A percentile compares a stretch with the other conserved stretches of the same genome.
Evolutionary conservation across 225 moss, liverwort and hornwort species (phyloP).

Genomic region (Marchantia polymorpha): DNA sequence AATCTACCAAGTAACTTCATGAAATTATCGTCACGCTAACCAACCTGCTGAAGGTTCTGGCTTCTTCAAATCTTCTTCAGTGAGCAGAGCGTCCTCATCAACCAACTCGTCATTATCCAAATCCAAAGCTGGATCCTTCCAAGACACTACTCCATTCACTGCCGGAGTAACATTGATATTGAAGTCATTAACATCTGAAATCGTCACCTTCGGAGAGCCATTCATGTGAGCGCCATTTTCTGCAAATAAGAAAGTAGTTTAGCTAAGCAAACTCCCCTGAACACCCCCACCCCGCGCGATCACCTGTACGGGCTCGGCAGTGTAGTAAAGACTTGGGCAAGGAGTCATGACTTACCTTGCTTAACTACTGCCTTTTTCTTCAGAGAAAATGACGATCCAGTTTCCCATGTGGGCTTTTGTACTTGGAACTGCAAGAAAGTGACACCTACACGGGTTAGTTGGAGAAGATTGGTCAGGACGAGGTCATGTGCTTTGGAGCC

Average conservation of each 20-base stretch:
- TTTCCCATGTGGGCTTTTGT: conserved; percentile 64
- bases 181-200: conserved; percentile 42
- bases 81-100: conserved; percentile 69
- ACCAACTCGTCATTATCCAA: conserved; percentile 70
- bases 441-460: not conserved
- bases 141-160: conserved; percentile 40
- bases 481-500: too few relatives aligned
- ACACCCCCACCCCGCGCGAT: too few relatives aligned
- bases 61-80: conserved; percentile 53
- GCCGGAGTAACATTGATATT: conserved; percentile 34
- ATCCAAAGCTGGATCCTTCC: conserved; percentile 42
- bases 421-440: conserved; percentile 48
- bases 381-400: conserved; percentile 53
- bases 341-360: conserved; percentile 29
- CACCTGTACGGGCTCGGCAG: not conserved
- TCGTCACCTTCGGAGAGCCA: conserved; percentile 28
- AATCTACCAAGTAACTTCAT: too few relatives aligned
- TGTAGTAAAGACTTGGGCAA: not conserved
- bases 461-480: not conserved
- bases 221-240: conserved; percentile 43
- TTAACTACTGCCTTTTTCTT: conserved; percentile 46
- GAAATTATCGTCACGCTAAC: not conserved
- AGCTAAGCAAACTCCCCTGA: not conserved
- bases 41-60: conserved; percentile 34
- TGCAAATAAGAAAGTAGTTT: conserved; percentile 11